Evolutionary conservation across 2,329 filamentous ascomycete species (phyloP).

Genomic region (Alternaria gansuensis): DNA sequence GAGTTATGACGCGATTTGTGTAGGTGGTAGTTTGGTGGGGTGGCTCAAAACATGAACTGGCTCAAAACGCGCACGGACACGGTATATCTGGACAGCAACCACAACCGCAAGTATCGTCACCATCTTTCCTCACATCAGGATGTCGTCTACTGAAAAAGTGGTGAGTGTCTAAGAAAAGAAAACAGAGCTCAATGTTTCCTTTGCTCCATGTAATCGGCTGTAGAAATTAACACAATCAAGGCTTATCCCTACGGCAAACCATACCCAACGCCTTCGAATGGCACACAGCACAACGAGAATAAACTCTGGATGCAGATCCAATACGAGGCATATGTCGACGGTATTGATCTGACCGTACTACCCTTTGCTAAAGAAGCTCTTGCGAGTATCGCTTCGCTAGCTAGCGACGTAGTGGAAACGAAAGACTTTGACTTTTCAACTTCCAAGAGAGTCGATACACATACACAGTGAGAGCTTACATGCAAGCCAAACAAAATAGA

Average conservation of each 20-base stretch:
- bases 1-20: too few relatives aligned
- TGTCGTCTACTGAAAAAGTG: not conserved
- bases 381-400: slow-evolving; percentile 38
- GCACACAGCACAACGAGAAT: slow-evolving; percentile 4
- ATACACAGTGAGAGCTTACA: slow-evolving; percentile 38
- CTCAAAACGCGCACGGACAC: too few relatives aligned
- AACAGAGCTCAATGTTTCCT: not conserved
- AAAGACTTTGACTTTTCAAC: slow-evolving; percentile 21
- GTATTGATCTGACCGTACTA: slow-evolving; percentile 43
- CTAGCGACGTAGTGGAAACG: slow-evolving; percentile 12
- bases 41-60: too few relatives aligned
- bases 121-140: slow-evolving; percentile 4
- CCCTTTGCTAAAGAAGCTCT: slow-evolving; percentile 45
- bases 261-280: slow-evolving; percentile 1
- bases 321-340: slow-evolving; percentile 23
- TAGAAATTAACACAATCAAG: not conserved
- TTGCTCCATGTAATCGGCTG: not conserved
- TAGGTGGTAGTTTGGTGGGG: too few relatives aligned
- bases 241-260: slow-evolving; percentile 15
- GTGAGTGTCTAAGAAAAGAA: not conserved
- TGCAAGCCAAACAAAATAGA: not conserved
- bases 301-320: slow-evolving; percentile 23
- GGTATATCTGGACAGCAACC: not conserved
- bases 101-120: slow-evolving; percentile 1
- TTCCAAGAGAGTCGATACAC: slow-evolving; percentile 47